Base-by-base conservation (phyloP, 192 early-diverging fungal genomes). In the Geosiphon pyriformis region DNA sequence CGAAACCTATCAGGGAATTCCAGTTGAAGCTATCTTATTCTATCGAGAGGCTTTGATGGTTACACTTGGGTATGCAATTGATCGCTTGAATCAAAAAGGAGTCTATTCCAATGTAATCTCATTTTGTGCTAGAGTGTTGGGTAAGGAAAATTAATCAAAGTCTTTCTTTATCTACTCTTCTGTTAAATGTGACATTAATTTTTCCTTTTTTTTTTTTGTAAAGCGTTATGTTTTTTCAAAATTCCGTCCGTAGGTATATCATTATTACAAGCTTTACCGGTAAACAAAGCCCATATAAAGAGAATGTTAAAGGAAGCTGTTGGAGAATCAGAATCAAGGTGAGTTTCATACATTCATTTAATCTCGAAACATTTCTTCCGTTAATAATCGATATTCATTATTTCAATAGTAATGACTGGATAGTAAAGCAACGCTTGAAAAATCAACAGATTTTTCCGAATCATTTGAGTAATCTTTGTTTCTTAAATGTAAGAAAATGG, bases 51-150 rank as follows among this genome's bases (percentile, higher is more conserved):
- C 61, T 32, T 63, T 63, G 32, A 50, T 63, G 48, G 18, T 27
- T 20, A 63, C 61, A 2, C 29, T 63, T 3, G 25, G 47, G 29
- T 63, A 63, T 27, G 61, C 61, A 15, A 63, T 63, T n/a, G 48
- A 51, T 52, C 33, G 60, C 25, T 26, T 61, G 27, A 61, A 61
- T 31, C 60, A 63, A 63, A 51, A 51, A 22, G 77, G 72, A 11
- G 75, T 82, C 1, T 77, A 77, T 26, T 77, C 77, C 0, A 79
- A 82, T 34, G 73, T 78, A 22, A 79, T 82, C 23, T 74, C 72
- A 0, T 82, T 82, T 58, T 79, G 77, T 51, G 80, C 77, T 60
- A 74, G 77, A 46, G 75, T 82, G 42, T 68, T 82, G 48, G 77
- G 69, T 71, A 67, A 53, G 17, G 1, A 51, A 63, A 26, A 26